phyloP scores from a whole-genome alignment of 2,329 filamentous ascomycete species.

The Trichoderma endophyticum region DNA sequence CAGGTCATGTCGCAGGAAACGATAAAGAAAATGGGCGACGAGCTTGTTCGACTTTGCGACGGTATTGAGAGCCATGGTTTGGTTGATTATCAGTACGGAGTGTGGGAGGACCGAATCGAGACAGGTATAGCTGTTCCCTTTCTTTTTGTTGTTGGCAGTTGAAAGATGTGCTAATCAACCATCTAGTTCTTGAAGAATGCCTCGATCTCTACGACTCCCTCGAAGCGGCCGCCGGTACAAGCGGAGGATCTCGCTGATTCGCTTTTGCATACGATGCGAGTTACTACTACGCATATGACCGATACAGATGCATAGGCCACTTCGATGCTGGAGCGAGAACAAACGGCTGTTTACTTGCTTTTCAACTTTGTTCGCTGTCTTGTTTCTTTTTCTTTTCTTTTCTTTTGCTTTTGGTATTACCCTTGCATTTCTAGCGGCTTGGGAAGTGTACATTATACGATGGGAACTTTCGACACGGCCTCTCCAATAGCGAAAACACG shows the following conservation, averaged over 20 bases:
- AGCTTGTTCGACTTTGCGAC: slow-evolving; percentile 80
- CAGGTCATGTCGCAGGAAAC: slow-evolving; percentile 65
- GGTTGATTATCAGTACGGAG: slow-evolving; percentile 95
- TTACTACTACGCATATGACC: background rate
- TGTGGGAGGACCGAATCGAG: slow-evolving; percentile 92
- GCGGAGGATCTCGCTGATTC: slow-evolving; percentile 26
- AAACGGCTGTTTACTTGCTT: background rate
- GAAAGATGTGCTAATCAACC: background rate
- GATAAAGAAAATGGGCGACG: slow-evolving; percentile 75
- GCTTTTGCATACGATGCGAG: background rate
- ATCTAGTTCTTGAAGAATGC: slow-evolving; percentile 38
- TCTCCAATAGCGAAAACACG: background rate
- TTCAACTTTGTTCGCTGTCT: background rate
- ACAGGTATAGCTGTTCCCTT: slow-evolving; percentile 51
- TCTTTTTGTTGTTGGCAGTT: background rate
- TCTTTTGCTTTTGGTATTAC: background rate
- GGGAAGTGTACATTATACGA: slow-evolving; percentile 10
- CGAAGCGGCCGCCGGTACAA: slow-evolving; percentile 33
- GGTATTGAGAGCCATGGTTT: slow-evolving; percentile 86
- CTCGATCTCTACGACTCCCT: slow-evolving; percentile 45
- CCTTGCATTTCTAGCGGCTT: slow-evolving; percentile 6
- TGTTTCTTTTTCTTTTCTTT: background rate
- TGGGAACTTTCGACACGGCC: background rate
- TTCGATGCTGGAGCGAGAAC: background rate
- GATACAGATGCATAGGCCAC: background rate